Conservation (phyloP, 176 grass and related monocot species). For the Puccinellia tenuiflora region DNA sequence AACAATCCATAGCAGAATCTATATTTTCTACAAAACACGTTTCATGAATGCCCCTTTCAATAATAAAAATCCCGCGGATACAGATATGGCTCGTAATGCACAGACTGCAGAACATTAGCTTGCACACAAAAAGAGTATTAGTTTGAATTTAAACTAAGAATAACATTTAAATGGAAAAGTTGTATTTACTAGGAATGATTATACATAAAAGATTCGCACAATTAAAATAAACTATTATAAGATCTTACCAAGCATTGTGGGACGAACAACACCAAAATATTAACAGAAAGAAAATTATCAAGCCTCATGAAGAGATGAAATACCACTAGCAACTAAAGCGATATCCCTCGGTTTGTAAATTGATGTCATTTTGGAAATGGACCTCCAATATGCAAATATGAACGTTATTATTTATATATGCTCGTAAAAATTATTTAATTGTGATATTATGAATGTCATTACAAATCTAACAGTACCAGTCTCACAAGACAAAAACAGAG, state of each 20-base stretch:
- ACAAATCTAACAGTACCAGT: background rate
- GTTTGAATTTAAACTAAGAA: background rate
- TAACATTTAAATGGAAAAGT: background rate
- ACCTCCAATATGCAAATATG: background rate
- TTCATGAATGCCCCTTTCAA: background rate
- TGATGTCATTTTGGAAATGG: background rate
- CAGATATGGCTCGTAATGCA: background rate
- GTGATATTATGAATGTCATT: background rate
- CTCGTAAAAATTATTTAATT: background rate
- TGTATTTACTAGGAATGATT: background rate
- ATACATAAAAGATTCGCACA: background rate
- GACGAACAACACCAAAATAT: background rate
- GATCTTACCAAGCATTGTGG: background rate
- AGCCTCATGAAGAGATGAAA: background rate
- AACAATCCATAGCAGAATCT: background rate
- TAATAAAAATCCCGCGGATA: background rate
- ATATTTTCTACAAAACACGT: background rate
- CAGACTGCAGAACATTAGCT: background rate
- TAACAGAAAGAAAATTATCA: background rate
- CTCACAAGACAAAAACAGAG: background rate
- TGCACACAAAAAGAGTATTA: background rate
- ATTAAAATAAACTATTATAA: background rate
- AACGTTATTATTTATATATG: background rate
- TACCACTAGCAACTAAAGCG: background rate
- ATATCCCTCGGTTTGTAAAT: background rate